Conservation (phyloP, 179 eudicot species). For the Silene vulgaris region DNA sequence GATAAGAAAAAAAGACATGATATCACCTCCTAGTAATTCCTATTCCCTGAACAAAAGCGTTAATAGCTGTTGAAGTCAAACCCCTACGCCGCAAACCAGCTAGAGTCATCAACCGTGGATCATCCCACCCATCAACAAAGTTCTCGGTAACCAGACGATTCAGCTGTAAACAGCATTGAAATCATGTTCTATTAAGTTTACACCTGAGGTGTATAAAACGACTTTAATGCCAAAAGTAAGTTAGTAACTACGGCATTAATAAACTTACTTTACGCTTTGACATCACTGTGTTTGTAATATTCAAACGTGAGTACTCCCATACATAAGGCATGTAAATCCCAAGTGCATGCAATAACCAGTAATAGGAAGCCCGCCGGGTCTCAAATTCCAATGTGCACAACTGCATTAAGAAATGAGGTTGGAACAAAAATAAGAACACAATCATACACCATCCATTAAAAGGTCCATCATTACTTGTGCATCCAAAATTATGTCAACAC, state of each 20-base stretch:
- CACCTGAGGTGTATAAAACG: not conserved
- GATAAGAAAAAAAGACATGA: not conserved
- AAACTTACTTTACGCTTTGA: slow-evolving; percentile 85
- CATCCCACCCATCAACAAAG: slow-evolving; percentile 99
- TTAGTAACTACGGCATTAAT: slow-evolving; percentile 6
- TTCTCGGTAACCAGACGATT: slow-evolving; percentile 80
- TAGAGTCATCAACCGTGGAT: slow-evolving; percentile 83
- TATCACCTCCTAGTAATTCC: slow-evolving; percentile 89
- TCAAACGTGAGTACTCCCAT: slow-evolving; percentile 97
- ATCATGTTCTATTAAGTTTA: not conserved
- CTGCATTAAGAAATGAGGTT: slow-evolving; percentile 40
- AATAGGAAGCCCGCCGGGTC: slow-evolving; percentile 94
- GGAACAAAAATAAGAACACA: not conserved
- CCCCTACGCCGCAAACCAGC: slow-evolving; percentile 95
- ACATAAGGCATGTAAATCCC: slow-evolving; percentile 83
- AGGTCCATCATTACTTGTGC: not conserved
- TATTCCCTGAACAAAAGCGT: slow-evolving; percentile 83
- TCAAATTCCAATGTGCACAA: slow-evolving; percentile 96
- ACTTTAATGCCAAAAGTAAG: not conserved
- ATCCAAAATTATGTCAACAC: not conserved
- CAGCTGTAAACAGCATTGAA: slow-evolving; percentile 43
- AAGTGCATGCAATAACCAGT: slow-evolving; percentile 84
- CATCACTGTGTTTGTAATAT: slow-evolving; percentile 88
- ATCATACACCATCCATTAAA: not conserved
- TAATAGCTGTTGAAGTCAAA: slow-evolving; percentile 71